Evolutionary conservation across 495 filamentous ascomycete species (phyloP).

Genomic region (Penicillium macrosclerotiorum): DNA sequence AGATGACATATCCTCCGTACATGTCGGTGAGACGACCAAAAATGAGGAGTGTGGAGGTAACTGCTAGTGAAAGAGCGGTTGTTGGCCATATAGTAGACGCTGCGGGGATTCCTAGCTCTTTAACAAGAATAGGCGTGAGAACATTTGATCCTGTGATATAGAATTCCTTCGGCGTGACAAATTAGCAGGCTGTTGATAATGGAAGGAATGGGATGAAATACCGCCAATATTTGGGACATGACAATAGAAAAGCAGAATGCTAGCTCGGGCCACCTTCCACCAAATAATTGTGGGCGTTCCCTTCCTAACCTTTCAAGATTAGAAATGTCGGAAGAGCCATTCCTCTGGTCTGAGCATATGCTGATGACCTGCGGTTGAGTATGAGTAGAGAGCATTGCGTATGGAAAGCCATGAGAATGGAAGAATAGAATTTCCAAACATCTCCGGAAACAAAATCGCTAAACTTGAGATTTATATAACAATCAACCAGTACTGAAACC

Average conservation of each 20-base stretch:
- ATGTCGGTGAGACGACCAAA: slow-evolving; percentile 77
- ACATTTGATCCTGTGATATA: slow-evolving; percentile 87
- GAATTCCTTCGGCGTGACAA: too few relatives aligned
- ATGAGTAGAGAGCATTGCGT: too few relatives aligned
- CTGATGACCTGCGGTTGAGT: not conserved
- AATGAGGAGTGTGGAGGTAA: slow-evolving; percentile 71
- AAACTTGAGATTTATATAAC: too few relatives aligned
- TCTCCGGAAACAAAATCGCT: too few relatives aligned
- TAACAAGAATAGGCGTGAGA: slow-evolving; percentile 65
- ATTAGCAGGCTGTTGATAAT: slow-evolving; percentile 1
- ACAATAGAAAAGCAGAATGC: slow-evolving; percentile 71
- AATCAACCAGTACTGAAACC: too few relatives aligned
- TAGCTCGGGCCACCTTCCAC: slow-evolving; percentile 57
- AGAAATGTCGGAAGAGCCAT: slow-evolving; percentile 1
- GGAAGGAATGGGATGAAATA: not conserved
- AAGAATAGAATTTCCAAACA: not conserved
- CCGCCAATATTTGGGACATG: slow-evolving; percentile 70
- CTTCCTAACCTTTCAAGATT: slow-evolving; percentile 66
- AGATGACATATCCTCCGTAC: slow-evolving; percentile 73
- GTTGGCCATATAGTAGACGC: slow-evolving; percentile 75
- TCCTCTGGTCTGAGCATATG: not conserved
- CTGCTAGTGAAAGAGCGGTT: slow-evolving; percentile 70
- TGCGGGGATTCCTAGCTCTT: slow-evolving; percentile 61
- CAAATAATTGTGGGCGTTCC: slow-evolving; percentile 66
- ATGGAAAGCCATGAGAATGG: not conserved